Evolutionary conservation across 148 eudicot genomes (phyloP).

Genomic region (Heliamphora exappendiculata): DNA sequence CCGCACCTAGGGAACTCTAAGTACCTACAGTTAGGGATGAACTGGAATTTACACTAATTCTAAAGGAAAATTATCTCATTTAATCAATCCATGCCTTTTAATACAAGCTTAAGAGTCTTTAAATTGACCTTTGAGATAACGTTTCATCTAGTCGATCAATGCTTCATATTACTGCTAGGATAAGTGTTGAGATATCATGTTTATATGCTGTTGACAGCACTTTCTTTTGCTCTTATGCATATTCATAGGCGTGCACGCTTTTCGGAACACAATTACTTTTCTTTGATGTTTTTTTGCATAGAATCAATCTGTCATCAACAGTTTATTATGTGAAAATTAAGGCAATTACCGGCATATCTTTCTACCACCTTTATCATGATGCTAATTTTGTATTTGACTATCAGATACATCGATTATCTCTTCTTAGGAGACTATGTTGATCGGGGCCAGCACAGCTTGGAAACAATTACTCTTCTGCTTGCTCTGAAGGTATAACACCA

Average conservation of each 20-base stretch:
- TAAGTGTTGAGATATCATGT: no score
- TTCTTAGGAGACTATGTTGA: conserved; percentile 97
- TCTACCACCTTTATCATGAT: conserved; percentile 10
- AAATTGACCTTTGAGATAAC: no score
- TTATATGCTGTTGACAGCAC: background rate
- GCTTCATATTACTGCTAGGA: no score
- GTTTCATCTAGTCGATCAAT: no score
- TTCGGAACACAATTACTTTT: background rate
- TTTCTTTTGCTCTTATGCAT: background rate
- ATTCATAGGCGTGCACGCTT: background rate
- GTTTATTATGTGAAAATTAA: background rate
- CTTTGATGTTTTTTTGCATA: background rate
- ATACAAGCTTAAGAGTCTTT: no score
- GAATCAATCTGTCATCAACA: background rate
- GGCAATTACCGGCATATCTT: background rate
- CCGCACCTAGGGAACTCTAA: no score
- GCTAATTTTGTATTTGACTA: conserved; percentile 19
- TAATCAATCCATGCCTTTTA: no score
- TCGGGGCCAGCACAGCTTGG: conserved; percentile 99
- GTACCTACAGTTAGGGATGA: no score
- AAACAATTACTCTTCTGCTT: conserved; percentile 83
- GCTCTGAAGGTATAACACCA: conserved; percentile 63
- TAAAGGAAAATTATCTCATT: no score
- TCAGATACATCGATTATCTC: conserved; percentile 94
- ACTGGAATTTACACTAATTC: no score